Evolutionary conservation across 208 protist genomes (phyloP).

Genomic region (Trypanosomatidae sp.): DNA sequence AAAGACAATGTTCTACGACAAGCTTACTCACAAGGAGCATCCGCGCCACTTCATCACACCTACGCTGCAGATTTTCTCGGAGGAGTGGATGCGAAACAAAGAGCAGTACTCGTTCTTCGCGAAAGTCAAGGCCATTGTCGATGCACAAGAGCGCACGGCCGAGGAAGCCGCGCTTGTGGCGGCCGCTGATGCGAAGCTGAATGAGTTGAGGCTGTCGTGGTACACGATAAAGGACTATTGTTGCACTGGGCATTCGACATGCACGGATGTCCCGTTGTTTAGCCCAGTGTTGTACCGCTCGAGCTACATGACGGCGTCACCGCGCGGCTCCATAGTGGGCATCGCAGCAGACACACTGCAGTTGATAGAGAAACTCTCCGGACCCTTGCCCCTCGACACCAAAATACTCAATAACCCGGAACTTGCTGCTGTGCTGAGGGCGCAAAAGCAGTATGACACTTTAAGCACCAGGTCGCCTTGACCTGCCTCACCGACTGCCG

Average conservation of each 20-base stretch:
- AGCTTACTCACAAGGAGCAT: conserved; percentile 23
- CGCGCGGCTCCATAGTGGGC: conserved; percentile 43
- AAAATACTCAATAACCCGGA: conserved; percentile 10
- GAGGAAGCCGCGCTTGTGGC: conserved; percentile 21
- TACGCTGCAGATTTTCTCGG: conserved; percentile 64
- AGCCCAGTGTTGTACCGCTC: conserved; percentile 54
- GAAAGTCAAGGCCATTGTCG: conserved; percentile 19
- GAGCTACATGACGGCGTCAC: conserved; percentile 32
- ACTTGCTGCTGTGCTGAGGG: conserved; percentile 9
- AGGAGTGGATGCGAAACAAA: conserved; percentile 43
- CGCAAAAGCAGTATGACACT: neutral
- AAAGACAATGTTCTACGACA: conserved; percentile 41
- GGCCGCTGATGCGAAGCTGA: conserved; percentile 22
- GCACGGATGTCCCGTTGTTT: conserved; percentile 55
- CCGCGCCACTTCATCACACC: conserved; percentile 46
- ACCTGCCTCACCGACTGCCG: neutral
- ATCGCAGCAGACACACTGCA: conserved; percentile 35
- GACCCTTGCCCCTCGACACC: conserved; percentile 14
- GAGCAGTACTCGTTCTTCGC: conserved; percentile 51
- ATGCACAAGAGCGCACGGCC: conserved; percentile 27
- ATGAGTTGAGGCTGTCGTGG: conserved; percentile 13
- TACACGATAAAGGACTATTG: conserved; percentile 23
- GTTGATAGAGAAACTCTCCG: conserved; percentile 36
- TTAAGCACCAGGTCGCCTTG: neutral
- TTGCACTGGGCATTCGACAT: conserved; percentile 47